Evolutionary conservation across 2,329 filamentous ascomycete genomes (phyloP).

Genomic region (Fusarium sp.): DNA sequence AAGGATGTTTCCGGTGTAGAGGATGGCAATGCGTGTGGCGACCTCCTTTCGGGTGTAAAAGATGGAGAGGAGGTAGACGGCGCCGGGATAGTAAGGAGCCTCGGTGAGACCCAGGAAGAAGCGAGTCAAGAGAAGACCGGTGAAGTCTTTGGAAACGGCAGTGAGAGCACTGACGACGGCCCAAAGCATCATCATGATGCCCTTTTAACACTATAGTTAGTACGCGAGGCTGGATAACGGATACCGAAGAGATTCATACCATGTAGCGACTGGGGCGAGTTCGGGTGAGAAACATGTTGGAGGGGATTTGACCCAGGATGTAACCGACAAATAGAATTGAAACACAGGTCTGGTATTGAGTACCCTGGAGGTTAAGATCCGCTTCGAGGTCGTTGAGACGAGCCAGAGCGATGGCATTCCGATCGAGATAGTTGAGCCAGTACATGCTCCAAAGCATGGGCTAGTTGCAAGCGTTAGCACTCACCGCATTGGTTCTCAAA

Average conservation of each 20-base stretch:
- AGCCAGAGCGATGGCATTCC: slow-evolving; percentile 58
- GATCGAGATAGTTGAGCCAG: slow-evolving; percentile 57
- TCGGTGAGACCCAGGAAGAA: slow-evolving; percentile 56
- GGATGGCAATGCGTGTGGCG: slow-evolving; percentile 54
- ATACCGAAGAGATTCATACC: slow-evolving; percentile 25
- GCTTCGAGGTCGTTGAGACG: slow-evolving; percentile 46
- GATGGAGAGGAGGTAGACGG: slow-evolving; percentile 56
- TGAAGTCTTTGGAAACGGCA: slow-evolving; percentile 58
- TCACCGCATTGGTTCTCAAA: fast-evolving
- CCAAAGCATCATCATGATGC: slow-evolving; percentile 58
- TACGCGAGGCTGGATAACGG: fast-evolving
- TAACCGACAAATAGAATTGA: slow-evolving; percentile 55
- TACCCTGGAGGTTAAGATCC: slow-evolving; percentile 40
- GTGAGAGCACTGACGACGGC: slow-evolving; percentile 58
- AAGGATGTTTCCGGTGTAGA: slow-evolving; percentile 54
- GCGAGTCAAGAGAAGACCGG: slow-evolving; percentile 57
- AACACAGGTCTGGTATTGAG: slow-evolving; percentile 47
- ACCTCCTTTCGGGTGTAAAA: slow-evolving; percentile 64
- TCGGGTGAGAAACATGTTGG: slow-evolving; percentile 57
- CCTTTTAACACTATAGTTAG: slow-evolving; percentile 38
- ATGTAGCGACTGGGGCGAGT: slow-evolving; percentile 55
- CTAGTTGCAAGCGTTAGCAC: slow-evolving; percentile 17
- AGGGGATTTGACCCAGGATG: slow-evolving; percentile 54
- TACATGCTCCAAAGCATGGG: slow-evolving; percentile 53
- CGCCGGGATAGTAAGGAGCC: slow-evolving; percentile 52